Base-by-base conservation (phyloP, 129 eudicot genomes). In the Tagetes erecta region DNA sequence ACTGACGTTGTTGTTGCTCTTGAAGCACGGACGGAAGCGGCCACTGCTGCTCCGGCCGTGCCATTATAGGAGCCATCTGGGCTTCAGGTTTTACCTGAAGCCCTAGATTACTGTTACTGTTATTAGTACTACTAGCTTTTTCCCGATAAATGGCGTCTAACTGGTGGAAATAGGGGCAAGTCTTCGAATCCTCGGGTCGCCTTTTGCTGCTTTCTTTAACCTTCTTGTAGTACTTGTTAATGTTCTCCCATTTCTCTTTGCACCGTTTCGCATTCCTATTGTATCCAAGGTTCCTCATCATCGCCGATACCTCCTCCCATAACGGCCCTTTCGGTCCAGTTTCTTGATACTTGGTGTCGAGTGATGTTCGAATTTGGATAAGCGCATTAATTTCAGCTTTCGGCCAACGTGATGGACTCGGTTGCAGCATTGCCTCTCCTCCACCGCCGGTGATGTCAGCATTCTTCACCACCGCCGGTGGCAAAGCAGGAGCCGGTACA, bases 241-340 rank as follows among this genome's bases (percentile, higher is more conserved):
- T 92, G 84, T 92, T 92, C 73, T 92, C 97, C 97, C 97, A 92
- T 81, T 92, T 92, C 79, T 92, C 97, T 63, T 92, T 92, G 83
- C 98, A 92, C 31, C 98, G 71, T 80, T 92, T 92, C 0, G 98
- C 84, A 33, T 80, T 92, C 44, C 98, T 78, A 57, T 86, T 84
- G 88, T 92, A 89, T 20, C 98, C 98, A 0, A 89, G 72, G 57
- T 86, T 84, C 6, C 76, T 68, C 98, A 92, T 92, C 7, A 80
- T 84, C 1, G 83, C 39, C 11, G 98, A 92, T 10, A 92, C 90
- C 78, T 92, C 98, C 76, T 89, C 98, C 98, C 98, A 92, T 0
- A 92, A 74, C 3, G 98, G 98, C 6, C 98, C 98, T 76, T 92
- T 92, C 0, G 98, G 98, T 1, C 94, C 98, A 75, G 53, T 84